Evolutionary conservation across 768 basidiomycete genomes (phyloP).

Genomic region (Suillus subluteus): DNA sequence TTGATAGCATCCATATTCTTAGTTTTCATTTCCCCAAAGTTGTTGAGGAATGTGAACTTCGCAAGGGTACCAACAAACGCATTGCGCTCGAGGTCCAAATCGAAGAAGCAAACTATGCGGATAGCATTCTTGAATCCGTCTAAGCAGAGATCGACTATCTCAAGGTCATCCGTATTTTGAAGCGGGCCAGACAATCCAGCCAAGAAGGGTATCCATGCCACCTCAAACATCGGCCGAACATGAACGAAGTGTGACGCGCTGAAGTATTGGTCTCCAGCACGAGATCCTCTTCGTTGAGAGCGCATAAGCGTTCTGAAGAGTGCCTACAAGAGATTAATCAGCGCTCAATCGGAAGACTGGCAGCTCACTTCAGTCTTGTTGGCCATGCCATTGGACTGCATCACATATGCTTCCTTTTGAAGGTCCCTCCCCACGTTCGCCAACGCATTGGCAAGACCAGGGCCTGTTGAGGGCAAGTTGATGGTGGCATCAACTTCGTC

Average conservation of each 20-base stretch:
- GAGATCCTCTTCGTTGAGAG: constrained; percentile 84
- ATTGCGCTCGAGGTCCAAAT: constrained; percentile 96
- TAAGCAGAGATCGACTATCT: constrained; percentile 87
- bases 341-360: constrained; percentile 11
- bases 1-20: constrained; percentile 99
- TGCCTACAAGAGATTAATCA: constrained; percentile 52
- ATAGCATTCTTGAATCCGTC: constrained; percentile 98
- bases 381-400: constrained; percentile 95
- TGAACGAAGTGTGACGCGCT: constrained; percentile 96
- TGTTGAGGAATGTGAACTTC: constrained; percentile 98
- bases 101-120: constrained; percentile 94
- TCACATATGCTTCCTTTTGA: constrained; percentile 93
- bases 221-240: constrained; percentile 98
- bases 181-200: constrained; percentile 93
- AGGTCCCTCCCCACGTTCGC: constrained; percentile 92
- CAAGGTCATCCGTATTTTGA: constrained; percentile 93
- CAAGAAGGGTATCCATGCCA: constrained; percentile 98
- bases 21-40: constrained; percentile 97
- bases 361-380: constrained; percentile 87
- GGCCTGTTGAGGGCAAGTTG: constrained; percentile 47
- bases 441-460: constrained; percentile 81
- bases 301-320: constrained; percentile 92
- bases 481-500: constrained; percentile 80
- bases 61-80: constrained; percentile 96
- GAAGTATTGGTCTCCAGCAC: constrained; percentile 86